Base-by-base conservation (phyloP, 208 protist genomes). In the Acanthamoeba polyphaga region DNA sequence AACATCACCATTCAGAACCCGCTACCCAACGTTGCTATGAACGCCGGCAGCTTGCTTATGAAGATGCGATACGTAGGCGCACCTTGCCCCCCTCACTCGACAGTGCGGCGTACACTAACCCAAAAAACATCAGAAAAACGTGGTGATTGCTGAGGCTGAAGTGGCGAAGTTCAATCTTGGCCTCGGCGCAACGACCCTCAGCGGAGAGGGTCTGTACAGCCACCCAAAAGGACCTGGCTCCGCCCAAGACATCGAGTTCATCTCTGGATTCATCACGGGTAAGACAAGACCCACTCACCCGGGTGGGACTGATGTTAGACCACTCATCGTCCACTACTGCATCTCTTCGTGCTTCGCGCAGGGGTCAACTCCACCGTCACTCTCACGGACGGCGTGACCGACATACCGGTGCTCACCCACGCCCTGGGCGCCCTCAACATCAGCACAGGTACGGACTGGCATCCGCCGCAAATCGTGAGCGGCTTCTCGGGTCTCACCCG, bases 1-100 rank as follows among this genome's bases (percentile, higher is more conserved):
- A 92, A 46, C 85, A 32, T 92, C 53, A 92, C 49, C 27, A 34
- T 92, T 10, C 10, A 17, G n/a, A 92, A 92, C 62, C 85, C 85
- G 17, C 17, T 92, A 4, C 85, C 85, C n/a, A 92, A 92, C 62
- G 43, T 92, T 7, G 85, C 53, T 4, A 74, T 92, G 85, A n/a
- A 46, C 15, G 85, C 62, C 29, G 85, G 62, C 58, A 55, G 13
- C 34, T 19, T 72, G 13, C 0, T 12, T n/a, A 66, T 92, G 53
- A 22, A 6, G 32, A 66, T 92, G 53, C 85, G 49, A 19, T 92
- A 66, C 62, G 85, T 92, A 70, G 5, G 80, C 12, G 12, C 76
- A 55, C 76, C n/a, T 34, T 22, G n/a, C 27, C 2, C 5, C 17
- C n/a, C 24, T 74, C 24, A 74, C 38, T 2, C 38, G 38, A 43